Conservation (phyloP, 345 rosid genomes). For the Pistacia integerrima region DNA sequence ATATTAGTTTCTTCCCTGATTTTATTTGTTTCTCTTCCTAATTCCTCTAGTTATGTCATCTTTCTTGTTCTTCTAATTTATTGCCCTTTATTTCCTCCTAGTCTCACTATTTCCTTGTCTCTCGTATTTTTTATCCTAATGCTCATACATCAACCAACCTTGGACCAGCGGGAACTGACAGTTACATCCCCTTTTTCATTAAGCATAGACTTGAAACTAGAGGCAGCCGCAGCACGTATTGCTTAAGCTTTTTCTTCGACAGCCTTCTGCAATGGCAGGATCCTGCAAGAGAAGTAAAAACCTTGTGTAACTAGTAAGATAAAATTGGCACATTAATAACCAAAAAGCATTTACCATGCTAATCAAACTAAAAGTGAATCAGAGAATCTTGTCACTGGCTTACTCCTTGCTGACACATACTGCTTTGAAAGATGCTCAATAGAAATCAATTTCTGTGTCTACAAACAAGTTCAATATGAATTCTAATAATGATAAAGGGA, state of each 20-base stretch:
- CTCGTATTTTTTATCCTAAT: too few relatives aligned
- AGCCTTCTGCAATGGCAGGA: conserved; percentile 68
- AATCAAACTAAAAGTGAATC: conserved; percentile 25
- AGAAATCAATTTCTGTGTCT: not conserved
- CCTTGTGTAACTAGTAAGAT: not conserved
- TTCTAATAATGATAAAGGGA: conserved; percentile 1
- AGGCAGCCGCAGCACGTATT: conserved; percentile 62
- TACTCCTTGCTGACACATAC: conserved; percentile 33
- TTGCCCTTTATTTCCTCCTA: not conserved
- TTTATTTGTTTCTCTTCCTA: too few relatives aligned
- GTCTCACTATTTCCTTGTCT: too few relatives aligned
- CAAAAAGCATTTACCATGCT: conserved; percentile 16
- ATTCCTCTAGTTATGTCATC: too few relatives aligned
- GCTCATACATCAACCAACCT: conserved; percentile 46
- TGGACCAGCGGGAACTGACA: conserved; percentile 79
- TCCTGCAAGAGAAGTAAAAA: conserved; percentile 47
- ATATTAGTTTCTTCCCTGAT: too few relatives aligned
- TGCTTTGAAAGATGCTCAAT: conserved; percentile 34
- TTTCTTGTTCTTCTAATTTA: too few relatives aligned
- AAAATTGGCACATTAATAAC: not conserved
- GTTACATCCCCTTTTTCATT: conserved; percentile 69
- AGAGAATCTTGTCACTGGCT: conserved; percentile 31
- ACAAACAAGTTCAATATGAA: conserved; percentile 12
- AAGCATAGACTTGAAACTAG: conserved; percentile 84
- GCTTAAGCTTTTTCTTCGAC: conserved; percentile 80